phyloP scores from a whole-genome alignment of 768 basidiomycete species.

The Tricholoma sp. region DNA sequence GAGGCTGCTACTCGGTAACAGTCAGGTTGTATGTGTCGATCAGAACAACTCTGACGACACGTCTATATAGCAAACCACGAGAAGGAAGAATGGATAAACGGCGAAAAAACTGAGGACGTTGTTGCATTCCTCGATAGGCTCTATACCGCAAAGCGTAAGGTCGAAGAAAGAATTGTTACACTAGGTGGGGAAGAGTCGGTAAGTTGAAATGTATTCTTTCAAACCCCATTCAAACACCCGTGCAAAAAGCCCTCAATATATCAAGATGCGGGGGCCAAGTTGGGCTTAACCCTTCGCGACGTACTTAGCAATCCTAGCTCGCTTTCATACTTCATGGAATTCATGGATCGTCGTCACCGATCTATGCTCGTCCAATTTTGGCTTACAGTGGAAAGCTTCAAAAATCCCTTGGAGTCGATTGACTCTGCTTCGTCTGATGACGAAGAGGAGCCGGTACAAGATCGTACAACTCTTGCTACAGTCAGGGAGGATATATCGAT shows the following conservation, averaged over 20 bases:
- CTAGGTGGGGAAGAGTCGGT: slow-evolving; percentile 70
- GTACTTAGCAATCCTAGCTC: slow-evolving; percentile 86
- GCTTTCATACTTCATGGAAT: slow-evolving; percentile 96
- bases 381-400: slow-evolving; percentile 96
- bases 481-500: slow-evolving; percentile 84
- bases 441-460: slow-evolving; percentile 50
- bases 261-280: slow-evolving; percentile 39
- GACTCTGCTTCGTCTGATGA: slow-evolving; percentile 67
- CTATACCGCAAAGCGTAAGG: slow-evolving; percentile 82
- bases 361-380: slow-evolving; percentile 93
- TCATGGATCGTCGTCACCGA: slow-evolving; percentile 86
- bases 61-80: slow-evolving; percentile 64
- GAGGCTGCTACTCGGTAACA: slow-evolving; percentile 63
- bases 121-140: slow-evolving; percentile 85
- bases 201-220: slow-evolving; percentile 16
- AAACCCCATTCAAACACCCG: not conserved
- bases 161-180: slow-evolving; percentile 78
- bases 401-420: slow-evolving; percentile 86
- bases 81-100: slow-evolving; percentile 85
- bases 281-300: slow-evolving; percentile 62
- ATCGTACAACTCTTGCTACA: slow-evolving; percentile 50
- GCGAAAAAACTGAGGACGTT: slow-evolving; percentile 77
- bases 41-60: not conserved
- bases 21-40: not conserved
- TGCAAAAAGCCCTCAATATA: slow-evolving; percentile 35